Evolutionary conservation across 371 early-diverging fungal species (phyloP).

Genomic region (Dinochytrium kinnereticum): DNA sequence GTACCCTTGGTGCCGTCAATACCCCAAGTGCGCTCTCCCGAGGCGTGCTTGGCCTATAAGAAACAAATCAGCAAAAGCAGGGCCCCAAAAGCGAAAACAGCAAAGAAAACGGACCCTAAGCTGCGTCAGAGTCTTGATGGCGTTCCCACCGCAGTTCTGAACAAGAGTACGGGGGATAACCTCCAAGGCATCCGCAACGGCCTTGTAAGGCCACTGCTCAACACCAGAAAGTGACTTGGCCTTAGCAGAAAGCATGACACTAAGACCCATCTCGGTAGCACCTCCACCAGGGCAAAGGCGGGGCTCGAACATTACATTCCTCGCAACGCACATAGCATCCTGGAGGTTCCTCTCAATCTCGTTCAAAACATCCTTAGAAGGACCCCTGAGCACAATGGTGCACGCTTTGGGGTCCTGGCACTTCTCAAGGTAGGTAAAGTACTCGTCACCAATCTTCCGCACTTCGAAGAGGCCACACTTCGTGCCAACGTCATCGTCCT

Average conservation of each 20-base stretch:
- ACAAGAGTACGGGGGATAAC: conserved; percentile 98
- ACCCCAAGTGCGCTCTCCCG: conserved; percentile 80
- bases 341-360: conserved; percentile 99
- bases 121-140: conserved; percentile 92
- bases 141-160: conserved; percentile 98
- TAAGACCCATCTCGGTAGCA: conserved; percentile 99
- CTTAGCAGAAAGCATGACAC: conserved; percentile 85
- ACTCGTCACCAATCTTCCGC: conserved; percentile 99
- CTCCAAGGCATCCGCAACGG: conserved; percentile 95
- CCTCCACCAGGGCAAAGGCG: conserved; percentile 98
- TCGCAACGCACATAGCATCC: conserved; percentile 99
- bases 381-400: conserved; percentile 97
- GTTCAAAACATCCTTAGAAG: conserved; percentile 97
- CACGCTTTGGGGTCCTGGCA: conserved; percentile 99
- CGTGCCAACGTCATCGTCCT: conserved; percentile 95
- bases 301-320: conserved; percentile 96
- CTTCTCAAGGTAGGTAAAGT: conserved; percentile 92
- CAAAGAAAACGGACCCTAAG: conserved; percentile 65
- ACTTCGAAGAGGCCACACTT: conserved; percentile 95
- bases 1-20: conserved; percentile 96
- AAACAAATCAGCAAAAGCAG: background rate
- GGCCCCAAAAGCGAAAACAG: conserved; percentile 14
- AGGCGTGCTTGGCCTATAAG: conserved; percentile 85
- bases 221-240: conserved; percentile 91
- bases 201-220: conserved; percentile 95